Conservation (phyloP, 495 filamentous ascomycete genomes). For the Geopyxis carbonaria region DNA sequence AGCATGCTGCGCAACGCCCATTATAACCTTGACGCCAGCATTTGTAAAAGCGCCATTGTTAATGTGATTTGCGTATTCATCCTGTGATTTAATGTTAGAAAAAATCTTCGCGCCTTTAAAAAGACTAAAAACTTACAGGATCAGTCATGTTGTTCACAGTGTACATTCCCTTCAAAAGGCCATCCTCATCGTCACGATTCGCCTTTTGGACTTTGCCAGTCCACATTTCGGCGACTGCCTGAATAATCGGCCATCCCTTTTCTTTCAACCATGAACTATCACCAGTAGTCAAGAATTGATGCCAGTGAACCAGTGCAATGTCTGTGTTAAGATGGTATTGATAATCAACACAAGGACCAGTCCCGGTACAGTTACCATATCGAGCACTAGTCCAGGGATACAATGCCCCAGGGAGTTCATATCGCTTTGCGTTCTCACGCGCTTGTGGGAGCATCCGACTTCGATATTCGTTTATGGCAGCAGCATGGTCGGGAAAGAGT, state of each 20-base stretch:
- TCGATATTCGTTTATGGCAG: conserved; percentile 37
- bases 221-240: conserved; percentile 32
- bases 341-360: conserved; percentile 43
- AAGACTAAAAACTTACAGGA: conserved; percentile 32
- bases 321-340: conserved; percentile 56
- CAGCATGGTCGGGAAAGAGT: conserved; percentile 31
- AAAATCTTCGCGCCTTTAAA: not conserved
- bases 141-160: conserved; percentile 55
- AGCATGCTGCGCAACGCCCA: conserved; percentile 38
- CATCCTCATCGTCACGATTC: conserved; percentile 28
- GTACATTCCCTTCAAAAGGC: conserved; percentile 26
- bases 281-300: conserved; percentile 34
- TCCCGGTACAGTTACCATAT: conserved; percentile 44
- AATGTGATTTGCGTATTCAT: conserved; percentile 57
- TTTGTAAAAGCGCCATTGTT: conserved; percentile 61
- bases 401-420: conserved; percentile 31
- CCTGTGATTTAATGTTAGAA: conserved; percentile 25
- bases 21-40: conserved; percentile 43
- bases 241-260: conserved; percentile 33
- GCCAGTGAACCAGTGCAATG: conserved; percentile 42
- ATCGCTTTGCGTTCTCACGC: conserved; percentile 33
- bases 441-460: conserved; percentile 33
- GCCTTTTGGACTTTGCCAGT: conserved; percentile 29
- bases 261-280: conserved; percentile 32
- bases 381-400: conserved; percentile 42